Evolutionary conservation across 2,329 filamentous ascomycete species (phyloP), one percentile per base, ranked within the genome.

Genomic region (Colletotrichum sansevieriae): DNA sequence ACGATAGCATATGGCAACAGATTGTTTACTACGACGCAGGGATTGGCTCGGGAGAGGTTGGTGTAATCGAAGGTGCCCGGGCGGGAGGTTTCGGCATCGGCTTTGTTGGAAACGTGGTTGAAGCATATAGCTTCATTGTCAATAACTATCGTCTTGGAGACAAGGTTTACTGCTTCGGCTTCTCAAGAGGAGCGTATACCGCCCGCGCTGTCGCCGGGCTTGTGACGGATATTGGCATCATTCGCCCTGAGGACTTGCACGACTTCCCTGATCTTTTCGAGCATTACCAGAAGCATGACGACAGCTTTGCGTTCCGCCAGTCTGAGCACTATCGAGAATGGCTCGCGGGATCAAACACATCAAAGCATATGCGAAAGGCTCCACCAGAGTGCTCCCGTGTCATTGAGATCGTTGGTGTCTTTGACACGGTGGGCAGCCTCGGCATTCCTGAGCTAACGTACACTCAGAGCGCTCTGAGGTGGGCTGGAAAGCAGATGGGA

Each of bases 121-220:
- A 80, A 60, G 76, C 76, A 12, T 81, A 81, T 74, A 78, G 79
- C 66, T 81, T 81, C 54, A 68, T 81, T 29, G 78, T 65, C 18
- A 73, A 75, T 68, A 81, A 82, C 72, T 81, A 80, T 64, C 71
- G 73, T 13, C 76, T 76, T 37, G 78, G 77, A 15, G 79, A 81
- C 64, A 72, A 74, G 49, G 77, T 82, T 33, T 73, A 79, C 43
- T 75, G 79, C 43, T 73, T 79, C 7, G 80, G 80, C 18, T 82
- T 81, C 71, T 81, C 79, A 3, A 72, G 80, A 4, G 80, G 80
- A 5, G 79, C 80, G 7, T 82, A 80, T 70, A 81, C 79, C 3
- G 79, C 79, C 25, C 77, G 80, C 10, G 78, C 79, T 1, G 75
- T 78, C 3, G 80, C 79, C 6, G 80, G 81, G 58, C 76, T 82